These are phyloP conservation scores for Cercospora sojina DNA, from an alignment of 2,329 filamentous ascomycete genomes.

Conservation along the genomic window DNA sequence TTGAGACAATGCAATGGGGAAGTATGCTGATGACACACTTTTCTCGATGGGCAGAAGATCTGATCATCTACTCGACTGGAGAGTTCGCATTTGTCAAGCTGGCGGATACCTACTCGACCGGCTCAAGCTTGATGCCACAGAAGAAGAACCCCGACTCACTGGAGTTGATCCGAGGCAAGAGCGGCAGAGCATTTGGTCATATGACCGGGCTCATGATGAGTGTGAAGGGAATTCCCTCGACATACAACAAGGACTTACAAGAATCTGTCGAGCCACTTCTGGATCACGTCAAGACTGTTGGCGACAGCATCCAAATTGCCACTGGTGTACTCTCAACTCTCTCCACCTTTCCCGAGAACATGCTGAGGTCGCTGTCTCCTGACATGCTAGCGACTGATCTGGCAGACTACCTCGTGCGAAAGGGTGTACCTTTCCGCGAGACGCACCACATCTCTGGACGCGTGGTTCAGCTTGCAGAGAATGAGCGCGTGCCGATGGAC, in stretches of 20 bases:
- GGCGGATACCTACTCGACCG: slow-evolving; percentile 77
- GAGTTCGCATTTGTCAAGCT: slow-evolving; percentile 76
- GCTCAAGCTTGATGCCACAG: slow-evolving; percentile 75
- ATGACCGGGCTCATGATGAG: slow-evolving; percentile 79
- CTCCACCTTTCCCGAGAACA: slow-evolving; percentile 67
- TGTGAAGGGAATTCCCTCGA: slow-evolving; percentile 72
- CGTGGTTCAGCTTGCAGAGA: slow-evolving; percentile 70
- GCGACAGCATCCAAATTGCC: slow-evolving; percentile 78
- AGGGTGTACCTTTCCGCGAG: slow-evolving; percentile 74
- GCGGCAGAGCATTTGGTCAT: slow-evolving; percentile 73
- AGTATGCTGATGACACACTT: slow-evolving; percentile 77
- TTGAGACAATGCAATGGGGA: slow-evolving; percentile 79
- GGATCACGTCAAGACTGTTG: slow-evolving; percentile 77
- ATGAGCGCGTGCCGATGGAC: slow-evolving; percentile 66
- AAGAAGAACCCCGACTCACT: slow-evolving; percentile 81
- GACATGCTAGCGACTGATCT: slow-evolving; percentile 79
- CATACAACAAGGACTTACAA: slow-evolving; percentile 92
- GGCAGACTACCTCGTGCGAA: slow-evolving; percentile 63
- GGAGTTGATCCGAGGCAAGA: slow-evolving; percentile 74
- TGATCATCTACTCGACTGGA: slow-evolving; percentile 76
- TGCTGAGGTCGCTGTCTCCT: slow-evolving; percentile 74
- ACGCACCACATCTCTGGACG: slow-evolving; percentile 75
- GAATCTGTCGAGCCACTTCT: slow-evolving; percentile 84
- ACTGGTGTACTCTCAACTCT: slow-evolving; percentile 77
- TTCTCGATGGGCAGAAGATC: slow-evolving; percentile 77